phyloP scores from a whole-genome alignment of 306 rosid species.

The Ammopiptanthus mongolicus region DNA sequence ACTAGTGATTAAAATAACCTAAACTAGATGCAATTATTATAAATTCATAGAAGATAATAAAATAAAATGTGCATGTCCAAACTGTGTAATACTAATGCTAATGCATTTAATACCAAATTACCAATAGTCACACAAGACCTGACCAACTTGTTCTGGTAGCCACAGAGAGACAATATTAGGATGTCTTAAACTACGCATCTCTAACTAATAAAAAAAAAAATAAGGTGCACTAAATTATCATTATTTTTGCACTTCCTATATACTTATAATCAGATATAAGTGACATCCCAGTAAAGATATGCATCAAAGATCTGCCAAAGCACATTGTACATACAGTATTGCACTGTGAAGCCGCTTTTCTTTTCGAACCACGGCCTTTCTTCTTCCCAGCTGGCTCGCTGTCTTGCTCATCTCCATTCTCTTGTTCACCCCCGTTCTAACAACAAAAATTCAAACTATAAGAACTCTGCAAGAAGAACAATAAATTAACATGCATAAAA shows the following conservation, averaged over 20 bases:
- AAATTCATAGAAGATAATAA: neutral
- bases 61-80: neutral
- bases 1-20: neutral
- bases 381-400: constrained; percentile 33
- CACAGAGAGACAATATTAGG: neutral
- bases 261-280: neutral
- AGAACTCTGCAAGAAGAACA: neutral
- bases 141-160: neutral
- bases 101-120: neutral
- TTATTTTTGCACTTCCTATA: neutral
- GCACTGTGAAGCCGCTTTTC: constrained; percentile 61
- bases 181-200: neutral
- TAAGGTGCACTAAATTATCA: neutral
- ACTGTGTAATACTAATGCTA: neutral
- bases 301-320: neutral
- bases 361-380: constrained; percentile 61
- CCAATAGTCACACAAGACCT: neutral
- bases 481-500: neutral
- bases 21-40: neutral
- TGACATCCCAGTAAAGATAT: neutral
- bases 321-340: constrained; percentile 51
- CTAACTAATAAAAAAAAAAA: neutral
- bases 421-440: constrained; percentile 54
- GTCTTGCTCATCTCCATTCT: constrained; percentile 40
- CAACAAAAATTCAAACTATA: constrained; percentile 23